These are phyloP conservation scores for Hura crepitans DNA, from an alignment of 441 rosid genomes.

Conservation along the genomic window DNA sequence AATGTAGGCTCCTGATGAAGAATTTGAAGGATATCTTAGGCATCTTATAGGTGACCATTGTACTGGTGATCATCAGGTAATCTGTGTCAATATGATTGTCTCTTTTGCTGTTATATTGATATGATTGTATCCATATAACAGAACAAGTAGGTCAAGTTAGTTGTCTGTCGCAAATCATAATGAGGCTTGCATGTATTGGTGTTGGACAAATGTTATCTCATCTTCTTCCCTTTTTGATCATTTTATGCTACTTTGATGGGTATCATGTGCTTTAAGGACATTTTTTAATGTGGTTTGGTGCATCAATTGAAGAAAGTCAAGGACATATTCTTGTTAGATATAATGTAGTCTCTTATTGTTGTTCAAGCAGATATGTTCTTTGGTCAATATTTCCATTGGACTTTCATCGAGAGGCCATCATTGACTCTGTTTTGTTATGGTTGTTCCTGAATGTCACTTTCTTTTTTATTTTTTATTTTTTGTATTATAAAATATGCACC, in stretches of 20 bases:
- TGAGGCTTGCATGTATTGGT: conserved; percentile 5
- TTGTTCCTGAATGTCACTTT: background rate
- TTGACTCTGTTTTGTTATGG: background rate
- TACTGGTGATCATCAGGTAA: conserved; percentile 87
- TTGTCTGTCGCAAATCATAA: background rate
- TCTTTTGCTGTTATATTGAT: background rate
- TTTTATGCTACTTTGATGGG: background rate
- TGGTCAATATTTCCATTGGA: background rate
- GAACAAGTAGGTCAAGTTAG: background rate
- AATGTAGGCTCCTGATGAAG: conserved; percentile 95
- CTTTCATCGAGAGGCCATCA: background rate
- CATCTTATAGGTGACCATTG: conserved; percentile 71
- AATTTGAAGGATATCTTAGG: conserved; percentile 90
- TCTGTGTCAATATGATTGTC: conserved; percentile 11
- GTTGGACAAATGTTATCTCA: background rate
- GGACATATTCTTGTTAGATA: background rate
- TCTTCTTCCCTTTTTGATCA: background rate
- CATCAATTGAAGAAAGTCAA: background rate
- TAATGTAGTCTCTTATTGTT: too few relatives aligned
- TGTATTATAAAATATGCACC: conserved; percentile 2
- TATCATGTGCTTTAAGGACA: background rate
- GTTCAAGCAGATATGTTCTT: too few relatives aligned
- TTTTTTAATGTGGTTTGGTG: background rate
- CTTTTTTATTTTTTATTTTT: background rate
- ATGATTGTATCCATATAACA: too few relatives aligned